Base-by-base conservation (phyloP, 129 eudicot genomes). In the Centrapalus pauciflorus region DNA sequence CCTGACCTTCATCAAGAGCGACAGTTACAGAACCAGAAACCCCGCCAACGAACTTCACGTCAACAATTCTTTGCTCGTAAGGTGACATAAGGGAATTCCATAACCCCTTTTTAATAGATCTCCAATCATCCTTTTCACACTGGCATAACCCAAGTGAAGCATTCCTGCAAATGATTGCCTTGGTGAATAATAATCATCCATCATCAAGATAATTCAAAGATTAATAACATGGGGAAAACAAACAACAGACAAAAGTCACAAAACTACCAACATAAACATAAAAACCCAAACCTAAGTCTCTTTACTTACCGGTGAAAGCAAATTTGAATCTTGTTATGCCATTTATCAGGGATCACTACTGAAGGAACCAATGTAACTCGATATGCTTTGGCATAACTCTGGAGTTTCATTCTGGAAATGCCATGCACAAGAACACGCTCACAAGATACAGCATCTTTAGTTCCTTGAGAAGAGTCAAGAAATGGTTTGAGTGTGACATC, bases 111-210 rank as follows among this genome's bases (percentile, higher is more conserved):
- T 85, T 85, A 46, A 88, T 21, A 58, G 77, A 49, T 60, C 76
- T 85, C 98, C 98, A 92, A 28, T 67, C 77, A 81, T 85, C 96
- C 37, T 78, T 80, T 72, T 77, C 87, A 76, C 96, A 88, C 12
- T 71, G 87, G 55, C 98, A 92, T 74, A 77, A 64, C 19, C 87
- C 95, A 10, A 77, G 82, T 3, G 98, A 88, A 63, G 85, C 76
- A 73, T 92, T 92, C 72, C 98, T 92, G 89, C 75, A 76, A 50
- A 32, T 25, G 5, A 62, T 2, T 52, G 5, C 10, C 3, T 54
- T 16, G 16, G 9, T 73, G 23, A 49, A 37, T 27, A 45, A 64
- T 24, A 59, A 60, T 26, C 27, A 50, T 34, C 66, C 61, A 17
- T 1, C 23, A 69, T 4, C 14, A 27, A 3, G 17, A 10, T 37